Evolutionary conservation across 2,329 filamentous ascomycete species (phyloP), one percentile per base, ranked within the genome.

Genomic region (Trichoderma cornu-damae): DNA sequence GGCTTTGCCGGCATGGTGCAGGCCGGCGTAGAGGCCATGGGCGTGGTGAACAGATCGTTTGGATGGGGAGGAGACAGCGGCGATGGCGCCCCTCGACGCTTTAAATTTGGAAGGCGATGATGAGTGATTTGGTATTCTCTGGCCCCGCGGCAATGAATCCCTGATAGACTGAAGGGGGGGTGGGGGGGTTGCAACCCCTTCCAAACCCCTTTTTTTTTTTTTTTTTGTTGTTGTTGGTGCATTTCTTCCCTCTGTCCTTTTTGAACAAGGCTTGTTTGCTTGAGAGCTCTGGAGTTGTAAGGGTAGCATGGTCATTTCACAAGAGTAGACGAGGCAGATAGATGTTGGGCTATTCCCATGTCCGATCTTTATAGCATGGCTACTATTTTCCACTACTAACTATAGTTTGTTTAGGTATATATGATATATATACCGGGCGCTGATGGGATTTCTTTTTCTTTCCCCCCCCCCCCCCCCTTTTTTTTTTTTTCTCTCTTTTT

Each of bases 1-100:
- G 62, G 69, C 2, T 73, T 78, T 5, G 75, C 78, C 8, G 72
- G 72, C 1, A 67, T 79, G 8, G 68, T 83, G 22, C 72, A 75
- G 57, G 76, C 77, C 2, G 78, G 81, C 1, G 68, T 81, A 7
- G 71, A 73, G 44, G 78, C 78, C 7, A 79, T 81, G 74, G 77
- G 75, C 26, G 72, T 77, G 26, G 73, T 82, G 22, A 80, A 83
- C 61, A 70, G 77, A 12, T 79, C 79, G 34, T 70, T 81, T 57
- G 80, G 30, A 50, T 59, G 59, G 54, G 38, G 52, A 16, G 47
- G 37, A 11, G 54, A 48, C 4, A 38, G 43, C 16, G 52, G 32
- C 35, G 35, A 18, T 32, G 54, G 18, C 12, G 2, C 14, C 1
- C 32, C 37, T 40, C 28, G 50, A 5, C 40, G 51, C 42, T 54